These are phyloP conservation scores for Naegleria fowleri DNA, from an alignment of 208 protist genomes.

Conservation along the genomic window DNA sequence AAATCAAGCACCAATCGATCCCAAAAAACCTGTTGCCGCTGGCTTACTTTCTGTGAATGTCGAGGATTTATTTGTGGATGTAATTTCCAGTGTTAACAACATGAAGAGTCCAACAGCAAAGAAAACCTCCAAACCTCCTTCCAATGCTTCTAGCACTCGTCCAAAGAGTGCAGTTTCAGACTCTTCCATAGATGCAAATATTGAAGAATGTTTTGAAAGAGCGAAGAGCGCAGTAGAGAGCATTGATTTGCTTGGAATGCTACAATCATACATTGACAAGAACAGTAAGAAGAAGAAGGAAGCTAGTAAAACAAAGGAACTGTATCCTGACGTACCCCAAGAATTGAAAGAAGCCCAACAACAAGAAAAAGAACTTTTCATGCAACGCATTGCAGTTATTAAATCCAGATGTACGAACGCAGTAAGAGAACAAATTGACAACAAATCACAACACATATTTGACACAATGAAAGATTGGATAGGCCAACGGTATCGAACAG, in stretches of 20 bases:
- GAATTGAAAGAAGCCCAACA: neutral
- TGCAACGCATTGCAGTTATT: neutral
- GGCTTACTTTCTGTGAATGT: neutral
- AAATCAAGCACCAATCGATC: neutral
- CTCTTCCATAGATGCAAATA: neutral
- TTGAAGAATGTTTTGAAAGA: neutral
- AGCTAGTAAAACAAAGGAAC: neutral
- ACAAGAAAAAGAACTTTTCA: neutral
- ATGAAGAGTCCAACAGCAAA: neutral
- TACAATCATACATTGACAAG: neutral
- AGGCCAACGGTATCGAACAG: neutral
- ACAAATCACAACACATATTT: neutral
- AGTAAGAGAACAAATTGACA: neutral
- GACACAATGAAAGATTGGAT: neutral
- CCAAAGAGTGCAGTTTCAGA: neutral
- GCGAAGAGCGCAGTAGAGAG: neutral
- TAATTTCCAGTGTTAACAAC: neutral
- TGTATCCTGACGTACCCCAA: neutral
- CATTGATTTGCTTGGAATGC: neutral
- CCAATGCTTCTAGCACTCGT: neutral
- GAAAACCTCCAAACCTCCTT: neutral
- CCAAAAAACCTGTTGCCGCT: neutral
- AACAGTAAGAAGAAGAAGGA: neutral
- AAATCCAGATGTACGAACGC: neutral
- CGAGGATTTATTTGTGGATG: neutral